Evolutionary conservation across 768 basidiomycete species (phyloP).

Genomic region (Harrya chromipes): DNA sequence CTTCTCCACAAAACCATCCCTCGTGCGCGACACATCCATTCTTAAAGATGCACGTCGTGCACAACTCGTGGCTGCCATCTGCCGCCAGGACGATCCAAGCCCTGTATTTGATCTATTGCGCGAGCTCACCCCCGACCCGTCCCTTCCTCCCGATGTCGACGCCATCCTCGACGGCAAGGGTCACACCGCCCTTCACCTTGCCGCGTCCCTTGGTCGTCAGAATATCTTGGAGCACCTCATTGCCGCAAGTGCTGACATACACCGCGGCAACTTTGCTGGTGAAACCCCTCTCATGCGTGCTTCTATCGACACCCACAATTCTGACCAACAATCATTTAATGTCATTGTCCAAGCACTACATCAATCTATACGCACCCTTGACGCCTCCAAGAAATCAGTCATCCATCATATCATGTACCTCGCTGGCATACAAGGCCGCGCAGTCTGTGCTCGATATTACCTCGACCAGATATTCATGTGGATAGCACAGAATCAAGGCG

Average conservation of each 20-base stretch:
- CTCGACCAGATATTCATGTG: conserved; percentile 85
- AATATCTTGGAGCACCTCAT: conserved; percentile 69
- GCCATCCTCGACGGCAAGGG: conserved; percentile 91
- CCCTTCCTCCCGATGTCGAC: conserved; percentile 57
- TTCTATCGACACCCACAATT: conserved; percentile 83
- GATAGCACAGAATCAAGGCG: conserved; percentile 75
- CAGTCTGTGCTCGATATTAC: conserved; percentile 82
- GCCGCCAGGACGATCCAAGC: conserved; percentile 64
- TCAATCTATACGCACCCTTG: conserved; percentile 81
- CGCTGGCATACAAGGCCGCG: conserved; percentile 89
- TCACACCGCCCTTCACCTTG: conserved; percentile 92
- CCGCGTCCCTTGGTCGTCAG: conserved; percentile 78
- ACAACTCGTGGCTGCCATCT: conserved; percentile 64
- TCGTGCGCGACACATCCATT: conserved; percentile 53
- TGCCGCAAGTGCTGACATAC: conserved; percentile 75
- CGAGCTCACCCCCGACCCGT: conserved; percentile 49
- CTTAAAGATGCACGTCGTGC: conserved; percentile 52
- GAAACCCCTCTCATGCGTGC: conserved; percentile 95
- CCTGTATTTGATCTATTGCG: conserved; percentile 63
- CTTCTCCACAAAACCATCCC: conserved; percentile 63
- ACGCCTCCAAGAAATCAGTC: conserved; percentile 80
- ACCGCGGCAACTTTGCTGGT: conserved; percentile 89
- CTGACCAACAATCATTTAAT: conserved; percentile 73
- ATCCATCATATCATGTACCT: conserved; percentile 90
- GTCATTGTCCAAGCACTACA: conserved; percentile 61